Percentiles rank a stretch among this genome's conserved stretches.
Conservation (phyloP, 306 rosid genomes). For the Gynostemma pentaphyllum region DNA sequence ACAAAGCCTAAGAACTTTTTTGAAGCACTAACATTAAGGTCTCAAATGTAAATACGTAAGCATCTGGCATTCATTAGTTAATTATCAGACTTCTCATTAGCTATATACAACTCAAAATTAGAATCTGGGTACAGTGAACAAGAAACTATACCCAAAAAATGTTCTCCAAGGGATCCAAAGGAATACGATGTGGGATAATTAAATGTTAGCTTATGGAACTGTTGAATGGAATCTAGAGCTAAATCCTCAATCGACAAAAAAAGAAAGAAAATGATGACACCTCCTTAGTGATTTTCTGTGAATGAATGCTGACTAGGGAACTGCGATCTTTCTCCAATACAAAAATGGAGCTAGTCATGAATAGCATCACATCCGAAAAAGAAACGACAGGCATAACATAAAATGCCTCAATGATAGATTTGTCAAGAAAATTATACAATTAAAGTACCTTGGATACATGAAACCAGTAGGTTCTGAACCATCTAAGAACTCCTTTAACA, state of each 20-base stretch:
- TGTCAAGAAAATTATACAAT: neutral
- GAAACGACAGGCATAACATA: neutral
- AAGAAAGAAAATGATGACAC: neutral
- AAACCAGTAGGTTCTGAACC: conserved; percentile 93
- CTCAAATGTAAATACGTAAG: neutral
- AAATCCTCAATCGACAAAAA: neutral
- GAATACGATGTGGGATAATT: neutral
- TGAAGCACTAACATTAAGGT: neutral
- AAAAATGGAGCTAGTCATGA: neutral
- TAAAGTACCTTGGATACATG: conserved; percentile 94
- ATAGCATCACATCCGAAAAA: neutral
- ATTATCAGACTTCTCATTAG: neutral
- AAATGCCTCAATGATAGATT: neutral
- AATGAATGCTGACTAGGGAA: neutral
- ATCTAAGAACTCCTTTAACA: conserved; percentile 87
- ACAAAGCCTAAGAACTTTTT: neutral
- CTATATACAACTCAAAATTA: neutral
- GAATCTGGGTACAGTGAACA: neutral
- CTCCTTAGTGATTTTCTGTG: neutral
- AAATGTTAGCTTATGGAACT: no score
- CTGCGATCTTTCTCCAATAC: neutral
- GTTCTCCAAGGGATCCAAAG: neutral
- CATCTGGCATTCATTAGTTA: neutral
- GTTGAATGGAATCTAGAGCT: neutral
- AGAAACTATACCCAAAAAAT: neutral